A percentile compares a stretch with the other conserved stretches of the same genome.
Conservation (phyloP, 192 early-diverging fungal genomes). For the Geranomyces michiganensis region DNA sequence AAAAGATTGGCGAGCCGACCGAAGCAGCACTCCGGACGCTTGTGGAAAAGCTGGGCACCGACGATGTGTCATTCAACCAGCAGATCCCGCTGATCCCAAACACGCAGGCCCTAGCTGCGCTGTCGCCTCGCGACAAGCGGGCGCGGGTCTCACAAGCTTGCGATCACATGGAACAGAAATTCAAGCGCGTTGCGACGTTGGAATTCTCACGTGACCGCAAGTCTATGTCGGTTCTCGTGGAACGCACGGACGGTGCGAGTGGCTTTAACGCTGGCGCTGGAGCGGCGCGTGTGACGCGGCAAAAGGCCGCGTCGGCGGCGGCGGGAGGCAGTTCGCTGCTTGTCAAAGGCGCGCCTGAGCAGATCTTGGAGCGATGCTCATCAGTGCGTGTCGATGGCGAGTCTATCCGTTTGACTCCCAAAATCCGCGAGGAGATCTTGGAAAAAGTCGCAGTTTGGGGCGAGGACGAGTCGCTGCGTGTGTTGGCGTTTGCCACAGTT, state of each 20-base stretch:
- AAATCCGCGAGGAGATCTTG: conserved; percentile 62
- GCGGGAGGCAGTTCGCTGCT: conserved; percentile 73
- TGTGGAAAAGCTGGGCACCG: conserved; percentile 90
- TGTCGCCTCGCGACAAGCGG: conserved; percentile 33
- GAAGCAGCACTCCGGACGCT: conserved; percentile 95
- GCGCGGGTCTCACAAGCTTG: conserved; percentile 65
- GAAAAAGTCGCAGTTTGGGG: conserved; percentile 76
- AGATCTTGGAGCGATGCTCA: conserved; percentile 75
- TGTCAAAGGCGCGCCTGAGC: conserved; percentile 90
- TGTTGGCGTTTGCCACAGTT: conserved; percentile 87
- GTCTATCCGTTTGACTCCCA: conserved; percentile 69
- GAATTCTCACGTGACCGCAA: conserved; percentile 98
- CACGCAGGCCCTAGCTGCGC: conserved; percentile 25
- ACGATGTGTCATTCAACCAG: conserved; percentile 68
- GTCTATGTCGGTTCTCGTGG: conserved; percentile 93
- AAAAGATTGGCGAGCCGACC: conserved; percentile 94
- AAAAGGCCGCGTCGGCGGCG: background rate
- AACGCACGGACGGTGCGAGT: conserved; percentile 31
- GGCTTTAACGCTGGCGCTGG: conserved; percentile 3
- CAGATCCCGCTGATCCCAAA: conserved; percentile 34
- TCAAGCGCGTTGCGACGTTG: conserved; percentile 67
- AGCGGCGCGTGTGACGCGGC: background rate
- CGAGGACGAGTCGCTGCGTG: conserved; percentile 76
- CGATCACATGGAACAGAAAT: conserved; percentile 68
- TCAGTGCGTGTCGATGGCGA: conserved; percentile 61